A percentile compares a stretch with the other conserved stretches of the same genome.
phyloP scores from a whole-genome alignment of 169 alveolate species.

The Eimeria praecox region DNA sequence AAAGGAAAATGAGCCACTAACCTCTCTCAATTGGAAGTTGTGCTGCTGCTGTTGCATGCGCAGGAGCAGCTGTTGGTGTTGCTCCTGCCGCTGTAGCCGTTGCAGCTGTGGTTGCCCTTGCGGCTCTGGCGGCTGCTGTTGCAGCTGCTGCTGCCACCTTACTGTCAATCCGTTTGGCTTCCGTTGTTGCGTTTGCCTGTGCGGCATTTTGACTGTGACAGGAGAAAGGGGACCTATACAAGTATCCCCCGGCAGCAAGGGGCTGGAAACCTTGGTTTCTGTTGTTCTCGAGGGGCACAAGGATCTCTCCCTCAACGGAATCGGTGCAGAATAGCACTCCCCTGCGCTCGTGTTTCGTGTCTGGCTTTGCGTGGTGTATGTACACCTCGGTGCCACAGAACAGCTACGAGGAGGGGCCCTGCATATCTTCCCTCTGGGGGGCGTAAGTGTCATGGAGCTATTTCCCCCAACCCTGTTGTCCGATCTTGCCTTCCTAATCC shows the following conservation, averaged over 20 bases:
- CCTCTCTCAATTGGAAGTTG: not conserved
- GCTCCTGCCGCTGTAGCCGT: not conserved
- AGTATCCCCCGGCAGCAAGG: not conserved
- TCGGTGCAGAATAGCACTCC: not conserved
- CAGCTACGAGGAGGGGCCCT: not conserved
- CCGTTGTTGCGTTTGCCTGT: not conserved
- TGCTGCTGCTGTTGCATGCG: slow-evolving; percentile 26
- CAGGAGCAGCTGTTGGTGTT: not conserved
- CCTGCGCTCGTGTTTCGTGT: not conserved
- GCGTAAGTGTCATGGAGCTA: not conserved
- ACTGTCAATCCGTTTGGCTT: not conserved
- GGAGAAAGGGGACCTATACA: not conserved
- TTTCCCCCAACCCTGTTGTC: not conserved
- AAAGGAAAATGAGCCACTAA: not conserved
- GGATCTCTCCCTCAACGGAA: not conserved
- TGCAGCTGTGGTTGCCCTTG: not conserved
- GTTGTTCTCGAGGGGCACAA: not conserved
- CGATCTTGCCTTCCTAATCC: not conserved
- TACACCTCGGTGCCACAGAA: not conserved
- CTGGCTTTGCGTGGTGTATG: not conserved
- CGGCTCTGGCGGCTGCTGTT: slow-evolving; percentile 1
- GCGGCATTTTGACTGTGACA: not conserved
- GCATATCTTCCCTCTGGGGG: not conserved
- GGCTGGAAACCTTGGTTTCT: not conserved
- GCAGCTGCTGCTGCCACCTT: not conserved